Base-by-base conservation (phyloP, 441 rosid species). In the Jatropha podagrica region DNA sequence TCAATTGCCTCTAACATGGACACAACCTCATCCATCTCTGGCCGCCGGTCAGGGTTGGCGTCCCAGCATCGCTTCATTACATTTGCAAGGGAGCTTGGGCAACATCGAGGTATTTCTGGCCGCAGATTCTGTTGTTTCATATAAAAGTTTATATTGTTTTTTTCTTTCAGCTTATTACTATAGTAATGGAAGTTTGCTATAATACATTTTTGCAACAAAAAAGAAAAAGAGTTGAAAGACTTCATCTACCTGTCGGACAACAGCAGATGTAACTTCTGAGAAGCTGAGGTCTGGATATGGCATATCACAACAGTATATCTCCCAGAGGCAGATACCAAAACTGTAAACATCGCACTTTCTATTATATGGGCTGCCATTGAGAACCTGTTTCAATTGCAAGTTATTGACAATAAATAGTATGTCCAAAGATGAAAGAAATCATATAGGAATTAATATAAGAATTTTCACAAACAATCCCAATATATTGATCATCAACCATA, bases 51-150 rank as follows among this genome's bases (percentile, higher is more conserved):
- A 2, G 99, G 93, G 78, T 85, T 91, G 2, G 94, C 97, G 67
- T 95, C 98, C 99, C 99, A 95, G 82, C 99, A 95, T 72, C 94
- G 86, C 83, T 88, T 95, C 99, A 95, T 95, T 54, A 95, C 97
- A 62, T 91, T 91, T 1, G 90, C 96, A 20, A 95, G 91, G 7
- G 96, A 79, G 81, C 95, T 92, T 1, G 99, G 99, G 72, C 99
- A 95, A 70, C 98, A 95, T 61, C 97, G 86, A 0, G 99, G 99
- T 77, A 95, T 90, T 67, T 95, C 98, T 17, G 99, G 99, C 84
- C 99, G 89, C 83, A 93, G 79, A 78, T 93, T 95, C 99, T 95
- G 85, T 67, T 65, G 60, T 79, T 72, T 60, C 44, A 74, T 55
- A 40, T 3, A 55, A 51, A 68, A 68, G 73, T 65, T 63, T 59